phyloP scores from a whole-genome alignment of 176 grass and related monocot species.

The Triticum monococcum region DNA sequence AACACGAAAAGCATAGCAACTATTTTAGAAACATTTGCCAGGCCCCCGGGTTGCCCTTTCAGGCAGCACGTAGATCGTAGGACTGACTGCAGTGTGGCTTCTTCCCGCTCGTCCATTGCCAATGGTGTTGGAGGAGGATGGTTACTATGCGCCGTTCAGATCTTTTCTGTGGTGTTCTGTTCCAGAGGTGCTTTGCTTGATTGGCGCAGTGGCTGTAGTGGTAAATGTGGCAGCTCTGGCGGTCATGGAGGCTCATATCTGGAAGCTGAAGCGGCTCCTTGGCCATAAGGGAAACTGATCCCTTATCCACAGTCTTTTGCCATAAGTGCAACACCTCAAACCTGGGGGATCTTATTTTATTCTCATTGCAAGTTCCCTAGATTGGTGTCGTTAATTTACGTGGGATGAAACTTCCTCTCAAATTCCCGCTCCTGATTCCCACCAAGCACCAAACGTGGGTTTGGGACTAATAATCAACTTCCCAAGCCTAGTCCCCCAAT shows the following conservation, averaged over 20 bases:
- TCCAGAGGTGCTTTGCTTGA: neutral
- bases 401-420: too few species aligned
- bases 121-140: neutral
- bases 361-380: neutral
- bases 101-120: neutral
- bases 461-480: too few species aligned
- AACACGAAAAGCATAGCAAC: neutral
- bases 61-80: neutral
- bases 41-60: neutral
- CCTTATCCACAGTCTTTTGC: neutral
- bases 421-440: too few species aligned
- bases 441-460: too few species aligned
- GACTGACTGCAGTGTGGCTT: neutral
- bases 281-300: slow-evolving; percentile 3
- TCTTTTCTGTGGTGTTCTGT: neutral
- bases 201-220: neutral
- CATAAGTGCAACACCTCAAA: neutral
- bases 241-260: neutral
- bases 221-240: neutral
- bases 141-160: neutral
- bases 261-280: neutral
- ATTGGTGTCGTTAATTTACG: neutral
- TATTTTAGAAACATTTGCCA: slow-evolving; percentile 5
- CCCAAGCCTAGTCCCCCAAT: too few species aligned
- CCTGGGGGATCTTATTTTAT: neutral